Percentiles rank a stretch among this genome's conserved stretches.
phyloP scores from a whole-genome alignment of 805 yeast genomes.

The Ogataea wickerhamii region DNA sequence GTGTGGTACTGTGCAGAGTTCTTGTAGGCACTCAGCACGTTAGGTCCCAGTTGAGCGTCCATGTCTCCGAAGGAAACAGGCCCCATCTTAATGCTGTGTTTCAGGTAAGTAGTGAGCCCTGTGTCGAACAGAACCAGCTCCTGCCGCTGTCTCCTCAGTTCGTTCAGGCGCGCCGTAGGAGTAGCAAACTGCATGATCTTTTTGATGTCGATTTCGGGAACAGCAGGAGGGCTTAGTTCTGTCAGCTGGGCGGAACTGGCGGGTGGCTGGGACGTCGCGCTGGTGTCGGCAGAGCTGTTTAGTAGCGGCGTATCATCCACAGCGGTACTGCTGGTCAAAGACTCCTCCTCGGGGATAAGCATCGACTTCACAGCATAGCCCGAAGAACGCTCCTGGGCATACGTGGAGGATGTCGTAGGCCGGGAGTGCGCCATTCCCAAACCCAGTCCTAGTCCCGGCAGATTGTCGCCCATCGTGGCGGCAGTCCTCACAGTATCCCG shows the following conservation, averaged over 20 bases:
- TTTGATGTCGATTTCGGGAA: constrained; percentile 15
- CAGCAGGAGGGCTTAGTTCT: constrained; percentile 1
- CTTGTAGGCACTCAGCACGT: constrained; percentile 63
- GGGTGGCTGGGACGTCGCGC: neutral
- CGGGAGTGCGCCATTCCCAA: neutral
- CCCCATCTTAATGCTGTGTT: constrained; percentile 15
- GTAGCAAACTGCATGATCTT: constrained; percentile 18
- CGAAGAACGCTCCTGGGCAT: constrained; percentile 5
- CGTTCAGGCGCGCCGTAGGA: constrained; percentile 36
- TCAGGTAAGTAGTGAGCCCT: constrained; percentile 57
- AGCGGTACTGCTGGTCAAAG: neutral
- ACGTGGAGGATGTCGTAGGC: neutral
- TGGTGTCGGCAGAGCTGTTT: neutral
- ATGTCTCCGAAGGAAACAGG: constrained; percentile 12
- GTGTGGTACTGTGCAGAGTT: constrained; percentile 46
- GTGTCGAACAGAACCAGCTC: constrained; percentile 46
- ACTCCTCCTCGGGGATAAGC: constrained; percentile 4
- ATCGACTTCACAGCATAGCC: constrained; percentile 12
- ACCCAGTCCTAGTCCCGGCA: neutral
- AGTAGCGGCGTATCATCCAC: neutral
- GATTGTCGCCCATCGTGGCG: neutral
- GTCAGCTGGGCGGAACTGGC: too few relatives aligned
- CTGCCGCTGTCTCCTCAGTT: constrained; percentile 40
- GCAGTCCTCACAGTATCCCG: constrained; percentile 18
- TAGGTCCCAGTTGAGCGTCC: constrained; percentile 38